Evolutionary conservation across 164 flowering plant genomes (phyloP).

Genomic region (Amborella trichopoda): DNA sequence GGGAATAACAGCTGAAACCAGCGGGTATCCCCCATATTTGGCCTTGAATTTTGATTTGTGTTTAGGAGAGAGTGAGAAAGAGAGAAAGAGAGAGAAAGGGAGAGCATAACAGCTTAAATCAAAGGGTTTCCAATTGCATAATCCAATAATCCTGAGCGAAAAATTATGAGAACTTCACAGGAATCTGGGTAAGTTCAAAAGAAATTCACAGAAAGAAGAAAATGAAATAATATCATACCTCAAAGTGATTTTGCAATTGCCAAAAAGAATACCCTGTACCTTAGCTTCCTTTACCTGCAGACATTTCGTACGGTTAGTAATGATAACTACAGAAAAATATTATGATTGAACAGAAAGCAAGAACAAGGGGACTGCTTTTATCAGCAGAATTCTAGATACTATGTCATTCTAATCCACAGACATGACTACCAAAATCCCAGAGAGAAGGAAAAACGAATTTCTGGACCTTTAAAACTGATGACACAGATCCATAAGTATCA

Average conservation of each 20-base stretch:
- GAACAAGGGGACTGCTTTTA: not conserved
- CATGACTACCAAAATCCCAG: not conserved
- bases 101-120: too few species aligned
- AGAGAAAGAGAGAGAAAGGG: too few species aligned
- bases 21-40: too few species aligned
- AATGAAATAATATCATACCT: conserved; percentile 42
- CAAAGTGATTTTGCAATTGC: conserved; percentile 37
- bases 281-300: conserved; percentile 75
- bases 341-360: not conserved
- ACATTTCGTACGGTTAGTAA: not conserved
- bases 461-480: conserved; percentile 76
- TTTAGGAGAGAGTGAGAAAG: too few species aligned
- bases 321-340: not conserved
- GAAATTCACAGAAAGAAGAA: not conserved
- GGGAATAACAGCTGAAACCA: too few species aligned
- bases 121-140: too few species aligned
- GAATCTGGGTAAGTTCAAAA: too few species aligned
- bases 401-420: too few species aligned
- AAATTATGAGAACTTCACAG: too few species aligned
- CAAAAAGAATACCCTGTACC: conserved; percentile 30
- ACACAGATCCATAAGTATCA: conserved; percentile 83
- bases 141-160: too few species aligned
- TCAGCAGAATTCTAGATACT: too few species aligned
- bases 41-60: too few species aligned
- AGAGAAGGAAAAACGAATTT: not conserved